Conservation (phyloP, 768 basidiomycete species). For the Albatrellus ellisii region DNA sequence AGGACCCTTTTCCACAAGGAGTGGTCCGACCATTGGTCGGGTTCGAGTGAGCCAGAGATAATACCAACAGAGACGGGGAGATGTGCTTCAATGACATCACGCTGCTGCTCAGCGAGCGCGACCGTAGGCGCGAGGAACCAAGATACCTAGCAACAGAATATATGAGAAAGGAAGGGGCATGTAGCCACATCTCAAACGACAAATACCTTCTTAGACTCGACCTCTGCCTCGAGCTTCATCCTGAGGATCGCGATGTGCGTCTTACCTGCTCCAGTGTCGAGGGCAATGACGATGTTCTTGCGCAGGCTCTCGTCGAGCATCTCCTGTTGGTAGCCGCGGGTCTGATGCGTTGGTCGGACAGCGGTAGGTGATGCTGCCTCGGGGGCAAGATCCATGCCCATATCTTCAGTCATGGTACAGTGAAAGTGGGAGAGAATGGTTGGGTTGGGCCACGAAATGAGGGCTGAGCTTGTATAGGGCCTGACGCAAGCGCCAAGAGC, state of each 20-base stretch:
- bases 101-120: constrained; percentile 61
- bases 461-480: too few relatives aligned
- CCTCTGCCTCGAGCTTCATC: constrained; percentile 56
- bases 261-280: constrained; percentile 74
- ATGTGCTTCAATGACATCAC: constrained; percentile 36
- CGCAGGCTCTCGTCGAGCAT: constrained; percentile 61
- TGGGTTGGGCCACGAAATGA: too few relatives aligned
- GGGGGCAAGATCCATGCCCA: too few relatives aligned
- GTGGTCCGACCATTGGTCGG: constrained; percentile 62
- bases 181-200: not conserved
- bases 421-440: too few relatives aligned
- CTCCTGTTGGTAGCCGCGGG: constrained; percentile 63
- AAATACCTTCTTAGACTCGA: constrained; percentile 43
- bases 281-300: constrained; percentile 60
- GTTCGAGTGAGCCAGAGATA: constrained; percentile 57
- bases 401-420: too few relatives aligned
- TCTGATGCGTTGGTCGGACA: too few relatives aligned
- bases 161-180: not conserved
- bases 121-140: constrained; percentile 80
- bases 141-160: constrained; percentile 36
- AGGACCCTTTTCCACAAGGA: constrained; percentile 47
- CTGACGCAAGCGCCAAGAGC: too few relatives aligned
- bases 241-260: constrained; percentile 65
- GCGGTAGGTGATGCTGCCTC: too few relatives aligned
- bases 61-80: constrained; percentile 53